A percentile compares a stretch with the other conserved stretches of the same genome.
Conservation (phyloP, 495 filamentous ascomycete species). For the Tuber brumale region DNA sequence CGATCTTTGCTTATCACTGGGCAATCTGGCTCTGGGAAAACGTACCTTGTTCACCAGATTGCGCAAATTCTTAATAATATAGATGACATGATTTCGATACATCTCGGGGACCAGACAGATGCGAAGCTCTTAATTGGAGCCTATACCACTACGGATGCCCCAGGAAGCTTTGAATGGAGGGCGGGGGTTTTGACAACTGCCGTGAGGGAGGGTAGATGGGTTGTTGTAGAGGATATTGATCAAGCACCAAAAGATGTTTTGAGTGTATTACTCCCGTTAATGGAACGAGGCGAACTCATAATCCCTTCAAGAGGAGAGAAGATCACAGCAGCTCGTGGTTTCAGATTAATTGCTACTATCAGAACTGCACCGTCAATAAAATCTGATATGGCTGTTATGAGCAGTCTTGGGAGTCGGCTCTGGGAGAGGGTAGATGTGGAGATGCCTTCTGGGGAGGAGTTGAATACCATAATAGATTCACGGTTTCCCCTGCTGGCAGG, state of each 20-base stretch:
- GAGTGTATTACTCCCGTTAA: slow-evolving; percentile 79
- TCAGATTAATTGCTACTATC: slow-evolving; percentile 85
- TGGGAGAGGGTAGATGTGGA: slow-evolving; percentile 70
- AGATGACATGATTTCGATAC: slow-evolving; percentile 75
- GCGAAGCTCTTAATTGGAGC: slow-evolving; percentile 89
- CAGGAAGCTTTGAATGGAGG: slow-evolving; percentile 84
- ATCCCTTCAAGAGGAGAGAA: slow-evolving; percentile 81
- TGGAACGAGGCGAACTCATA: slow-evolving; percentile 78
- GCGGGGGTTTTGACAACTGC: slow-evolving; percentile 92
- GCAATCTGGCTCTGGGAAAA: slow-evolving; percentile 83
- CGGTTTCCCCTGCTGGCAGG: slow-evolving; percentile 63
- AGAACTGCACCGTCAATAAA: slow-evolving; percentile 52
- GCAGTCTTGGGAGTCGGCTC: slow-evolving; percentile 69
- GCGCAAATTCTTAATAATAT: slow-evolving; percentile 68
- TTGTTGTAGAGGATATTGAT: slow-evolving; percentile 93
- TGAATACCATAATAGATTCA: slow-evolving; percentile 62
- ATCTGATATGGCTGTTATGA: slow-evolving; percentile 46
- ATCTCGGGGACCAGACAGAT: slow-evolving; percentile 95
- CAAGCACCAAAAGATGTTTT: slow-evolving; percentile 93
- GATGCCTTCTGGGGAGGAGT: slow-evolving; percentile 61
- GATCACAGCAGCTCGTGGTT: slow-evolving; percentile 72
- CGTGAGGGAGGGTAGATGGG: slow-evolving; percentile 87
- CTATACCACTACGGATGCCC: slow-evolving; percentile 76
- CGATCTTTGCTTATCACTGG: slow-evolving; percentile 76
- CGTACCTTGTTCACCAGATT: slow-evolving; percentile 72